These are phyloP conservation scores for Chytriomyces confervae DNA, from an alignment of 192 early-diverging fungal genomes.

Conservation along the genomic window DNA sequence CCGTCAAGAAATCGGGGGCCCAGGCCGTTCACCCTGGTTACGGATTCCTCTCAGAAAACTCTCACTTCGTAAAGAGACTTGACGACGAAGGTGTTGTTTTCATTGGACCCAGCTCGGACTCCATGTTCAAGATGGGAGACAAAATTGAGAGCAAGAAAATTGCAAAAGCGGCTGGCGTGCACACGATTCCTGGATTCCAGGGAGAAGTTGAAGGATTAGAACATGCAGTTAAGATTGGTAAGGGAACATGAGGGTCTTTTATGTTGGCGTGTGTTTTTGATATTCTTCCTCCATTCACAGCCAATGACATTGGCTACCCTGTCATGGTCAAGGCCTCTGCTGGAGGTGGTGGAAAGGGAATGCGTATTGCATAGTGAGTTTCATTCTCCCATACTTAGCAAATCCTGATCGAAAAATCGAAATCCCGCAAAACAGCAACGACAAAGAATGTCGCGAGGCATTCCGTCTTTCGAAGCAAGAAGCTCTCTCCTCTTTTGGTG, in stretches of 20 bases:
- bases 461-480: constrained; percentile 82
- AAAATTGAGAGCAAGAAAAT: constrained; percentile 98
- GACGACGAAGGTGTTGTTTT: constrained; percentile 78
- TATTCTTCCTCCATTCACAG: constrained; percentile 46
- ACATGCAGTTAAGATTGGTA: constrained; percentile 76
- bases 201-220: constrained; percentile 76
- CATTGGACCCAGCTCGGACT: constrained; percentile 91
- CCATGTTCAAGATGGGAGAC: constrained; percentile 96
- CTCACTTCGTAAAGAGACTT: constrained; percentile 78
- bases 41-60: constrained; percentile 94
- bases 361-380: constrained; percentile 84
- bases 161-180: constrained; percentile 88
- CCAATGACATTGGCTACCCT: constrained; percentile 93
- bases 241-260: constrained; percentile 22
- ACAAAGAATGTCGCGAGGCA: constrained; percentile 78
- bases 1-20: constrained; percentile 75
- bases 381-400: constrained; percentile 73
- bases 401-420: constrained; percentile 73
- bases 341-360: constrained; percentile 98
- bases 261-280: neutral
- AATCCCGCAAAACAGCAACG: constrained; percentile 69
- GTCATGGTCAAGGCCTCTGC: constrained; percentile 98
- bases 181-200: constrained; percentile 85
- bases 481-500: constrained; percentile 84
- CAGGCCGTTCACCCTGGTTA: constrained; percentile 94